Evolutionary conservation across 176 grass and related monocot genomes (phyloP), one percentile per base, ranked within the genome.

Genomic region (Olyra latifolia): DNA sequence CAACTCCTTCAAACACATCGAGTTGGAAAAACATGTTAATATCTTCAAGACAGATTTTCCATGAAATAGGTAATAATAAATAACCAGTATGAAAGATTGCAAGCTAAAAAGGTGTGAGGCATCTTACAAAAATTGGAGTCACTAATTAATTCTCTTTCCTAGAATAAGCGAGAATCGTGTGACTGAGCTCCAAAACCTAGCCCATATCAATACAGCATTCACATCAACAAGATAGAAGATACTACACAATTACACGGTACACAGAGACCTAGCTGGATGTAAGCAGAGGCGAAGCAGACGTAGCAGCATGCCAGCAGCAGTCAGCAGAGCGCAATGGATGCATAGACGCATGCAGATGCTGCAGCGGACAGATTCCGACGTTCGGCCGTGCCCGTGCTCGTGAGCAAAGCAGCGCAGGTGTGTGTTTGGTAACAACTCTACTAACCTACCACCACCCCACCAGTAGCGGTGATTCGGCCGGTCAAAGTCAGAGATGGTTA

Each of bases 1-100:
- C 55, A 44, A 22, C 14, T 54, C 67, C 75, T 85, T 53, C 10
- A 79, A 79, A 35, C 56, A 52, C 10, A 72, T 8, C 17, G 32
- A 53, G 35, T 38, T 48, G 58, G 45, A 35, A 63, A 59, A 30
- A 55, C 8, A 72, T 38, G 57, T 64, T n/a, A 72, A n/a, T 63
- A 49, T 52, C 55, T 70, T 70, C 50, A n/a, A 69, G 30, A 57
- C 2, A 23, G 2, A 59, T 19, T 35, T 53, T 1, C 46, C 38
- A 74, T 38, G 41, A 9, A 13, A 35, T 53, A 44, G 20, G 48
- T 47, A 60, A n/a, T 7, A 60, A n/a, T 7, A 46, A 65, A 45
- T 20, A 29, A 41, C 19, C 14, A 50, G 1, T 30, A 56, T 20
- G 15, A 48, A 46, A 35, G 1, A 35, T 4, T 4, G 32, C 2